phyloP scores from a whole-genome alignment of 2,329 filamentous ascomycete species.

The Nigrospora osmanthi region DNA sequence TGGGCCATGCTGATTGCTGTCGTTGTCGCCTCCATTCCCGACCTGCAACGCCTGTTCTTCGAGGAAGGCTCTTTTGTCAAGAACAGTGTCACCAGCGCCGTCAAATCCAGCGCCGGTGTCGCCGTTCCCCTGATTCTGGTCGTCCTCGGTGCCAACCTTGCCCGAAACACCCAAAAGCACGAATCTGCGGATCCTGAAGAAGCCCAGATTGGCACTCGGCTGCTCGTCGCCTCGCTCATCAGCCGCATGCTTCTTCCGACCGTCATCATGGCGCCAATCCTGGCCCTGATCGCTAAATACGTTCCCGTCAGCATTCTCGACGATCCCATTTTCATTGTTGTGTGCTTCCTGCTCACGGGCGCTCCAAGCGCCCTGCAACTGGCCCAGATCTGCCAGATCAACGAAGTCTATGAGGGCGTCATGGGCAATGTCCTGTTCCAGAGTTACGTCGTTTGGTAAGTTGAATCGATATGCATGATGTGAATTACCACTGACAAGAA shows the following conservation, averaged over 20 bases:
- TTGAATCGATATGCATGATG: slow-evolving; percentile 13
- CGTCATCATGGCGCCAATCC: slow-evolving; percentile 81
- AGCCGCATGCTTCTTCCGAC: slow-evolving; percentile 91
- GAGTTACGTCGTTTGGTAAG: slow-evolving; percentile 90
- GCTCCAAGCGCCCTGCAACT: slow-evolving; percentile 90
- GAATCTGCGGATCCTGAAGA: slow-evolving; percentile 64
- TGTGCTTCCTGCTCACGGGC: slow-evolving; percentile 92
- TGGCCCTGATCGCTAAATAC: slow-evolving; percentile 83
- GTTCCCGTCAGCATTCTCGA: slow-evolving; percentile 89
- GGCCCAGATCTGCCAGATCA: slow-evolving; percentile 97
- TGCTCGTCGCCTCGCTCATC: slow-evolving; percentile 78
- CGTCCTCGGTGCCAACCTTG: slow-evolving; percentile 89
- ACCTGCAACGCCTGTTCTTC: slow-evolving; percentile 81
- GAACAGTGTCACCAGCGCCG: slow-evolving; percentile 85
- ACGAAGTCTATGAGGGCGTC: slow-evolving; percentile 88
- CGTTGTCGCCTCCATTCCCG: slow-evolving; percentile 78
- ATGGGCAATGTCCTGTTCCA: slow-evolving; percentile 93
- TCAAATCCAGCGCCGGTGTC: slow-evolving; percentile 78
- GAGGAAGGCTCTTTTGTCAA: slow-evolving; percentile 79
- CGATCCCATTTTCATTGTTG: slow-evolving; percentile 96
- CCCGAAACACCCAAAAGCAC: slow-evolving; percentile 76
- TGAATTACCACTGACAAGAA: slow-evolving; percentile 15
- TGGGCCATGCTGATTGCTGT: slow-evolving; percentile 96
- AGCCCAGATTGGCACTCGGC: slow-evolving; percentile 57
- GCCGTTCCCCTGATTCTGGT: slow-evolving; percentile 94